Conservation (phyloP, 768 basidiomycete species). For the Dendrothele bispora region DNA sequence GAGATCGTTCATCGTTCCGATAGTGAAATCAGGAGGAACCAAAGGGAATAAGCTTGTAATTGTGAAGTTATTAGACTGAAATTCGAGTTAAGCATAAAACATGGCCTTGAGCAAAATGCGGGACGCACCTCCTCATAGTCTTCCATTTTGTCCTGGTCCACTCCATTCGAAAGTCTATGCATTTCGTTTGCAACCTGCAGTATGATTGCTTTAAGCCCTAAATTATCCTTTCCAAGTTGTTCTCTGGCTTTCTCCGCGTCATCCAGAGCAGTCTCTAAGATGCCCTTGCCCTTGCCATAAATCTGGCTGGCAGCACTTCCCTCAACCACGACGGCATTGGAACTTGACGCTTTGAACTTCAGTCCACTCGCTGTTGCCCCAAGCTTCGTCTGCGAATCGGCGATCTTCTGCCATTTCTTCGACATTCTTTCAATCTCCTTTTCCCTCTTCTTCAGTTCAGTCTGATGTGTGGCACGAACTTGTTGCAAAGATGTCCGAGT, state of each 20-base stretch:
- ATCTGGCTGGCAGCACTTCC: conserved; percentile 38
- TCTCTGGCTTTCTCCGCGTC: conserved; percentile 69
- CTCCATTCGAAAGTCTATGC: conserved; percentile 42
- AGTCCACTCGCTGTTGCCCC: conserved; percentile 49
- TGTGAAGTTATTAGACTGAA: conserved; percentile 45
- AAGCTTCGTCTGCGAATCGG: conserved; percentile 67
- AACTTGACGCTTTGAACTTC: conserved; percentile 28
- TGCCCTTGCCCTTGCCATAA: conserved; percentile 54
- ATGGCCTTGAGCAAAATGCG: background rate
- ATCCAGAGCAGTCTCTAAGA: conserved; percentile 67
- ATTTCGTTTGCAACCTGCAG: conserved; percentile 66
- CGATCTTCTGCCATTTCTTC: conserved; percentile 73
- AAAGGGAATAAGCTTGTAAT: conserved; percentile 54
- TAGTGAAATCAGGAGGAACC: conserved; percentile 46
- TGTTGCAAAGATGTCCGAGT: conserved; percentile 68
- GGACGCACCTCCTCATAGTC: conserved; percentile 53
- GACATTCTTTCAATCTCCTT: conserved; percentile 73
- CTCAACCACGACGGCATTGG: conserved; percentile 49
- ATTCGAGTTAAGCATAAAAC: background rate
- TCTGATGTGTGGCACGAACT: conserved; percentile 64
- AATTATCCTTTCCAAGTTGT: conserved; percentile 65
- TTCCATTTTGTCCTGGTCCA: no score
- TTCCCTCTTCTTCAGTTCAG: conserved; percentile 80
- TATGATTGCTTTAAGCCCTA: conserved; percentile 56
- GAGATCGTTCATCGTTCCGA: conserved; percentile 45